Conservation (phyloP, 495 filamentous ascomycete species). For the Penicillium pulvis region DNA sequence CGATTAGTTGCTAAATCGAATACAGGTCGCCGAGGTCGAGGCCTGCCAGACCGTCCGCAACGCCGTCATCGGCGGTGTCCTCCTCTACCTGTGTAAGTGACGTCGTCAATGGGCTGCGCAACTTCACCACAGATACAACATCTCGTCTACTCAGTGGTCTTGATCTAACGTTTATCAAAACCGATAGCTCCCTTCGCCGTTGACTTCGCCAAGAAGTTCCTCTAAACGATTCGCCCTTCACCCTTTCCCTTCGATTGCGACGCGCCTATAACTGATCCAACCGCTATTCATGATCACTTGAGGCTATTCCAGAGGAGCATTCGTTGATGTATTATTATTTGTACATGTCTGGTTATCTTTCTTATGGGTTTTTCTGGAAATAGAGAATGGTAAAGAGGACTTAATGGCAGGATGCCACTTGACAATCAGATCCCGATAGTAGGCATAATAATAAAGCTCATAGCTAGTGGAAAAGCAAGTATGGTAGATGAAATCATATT, state of each 20-base stretch:
- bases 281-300: slow-evolving; percentile 12
- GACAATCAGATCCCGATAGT: background rate
- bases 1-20: slow-evolving; percentile 6
- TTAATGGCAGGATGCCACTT: slow-evolving; percentile 20
- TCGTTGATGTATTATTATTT: slow-evolving; percentile 20
- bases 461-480: background rate
- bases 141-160: background rate
- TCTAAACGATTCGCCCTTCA: slow-evolving; percentile 51
- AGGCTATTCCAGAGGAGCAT: slow-evolving; percentile 3
- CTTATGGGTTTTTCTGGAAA: slow-evolving; percentile 24
- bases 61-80: slow-evolving; percentile 60
- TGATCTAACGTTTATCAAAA: slow-evolving; percentile 1
- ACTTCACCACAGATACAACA: slow-evolving; percentile 9
- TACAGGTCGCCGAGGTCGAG: slow-evolving; percentile 65
- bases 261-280: slow-evolving; percentile 11
- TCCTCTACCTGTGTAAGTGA: slow-evolving; percentile 82
- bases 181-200: slow-evolving; percentile 75
- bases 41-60: slow-evolving; percentile 66
- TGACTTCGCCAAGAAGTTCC: slow-evolving; percentile 72
- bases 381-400: slow-evolving; percentile 13
- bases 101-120: slow-evolving; percentile 6
- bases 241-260: slow-evolving; percentile 4
- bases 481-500: slow-evolving; percentile 20
- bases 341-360: slow-evolving; percentile 33
- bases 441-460: background rate